Evolutionary conservation across 2,329 filamentous ascomycete species (phyloP).

Genomic region (Penicillium sp.): DNA sequence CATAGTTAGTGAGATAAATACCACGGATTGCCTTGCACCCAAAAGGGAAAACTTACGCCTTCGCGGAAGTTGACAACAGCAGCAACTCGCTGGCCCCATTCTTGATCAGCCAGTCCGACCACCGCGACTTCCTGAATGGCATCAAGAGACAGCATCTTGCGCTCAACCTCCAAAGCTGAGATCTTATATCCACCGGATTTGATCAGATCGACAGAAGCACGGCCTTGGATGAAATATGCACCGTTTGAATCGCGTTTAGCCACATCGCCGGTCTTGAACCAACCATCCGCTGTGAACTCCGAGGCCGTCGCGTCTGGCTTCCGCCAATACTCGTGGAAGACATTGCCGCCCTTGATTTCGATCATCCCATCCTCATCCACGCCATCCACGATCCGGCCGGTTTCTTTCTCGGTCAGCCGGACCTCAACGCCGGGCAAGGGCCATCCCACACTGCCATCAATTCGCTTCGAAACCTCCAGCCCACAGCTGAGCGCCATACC

Average conservation of each 20-base stretch:
- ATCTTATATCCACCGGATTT: constrained; percentile 59
- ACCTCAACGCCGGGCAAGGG: constrained; percentile 50
- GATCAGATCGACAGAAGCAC: constrained; percentile 55
- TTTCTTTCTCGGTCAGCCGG: constrained; percentile 45
- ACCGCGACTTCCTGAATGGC: constrained; percentile 54
- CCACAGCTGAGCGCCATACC: constrained; percentile 50
- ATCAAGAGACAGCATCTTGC: constrained; percentile 51
- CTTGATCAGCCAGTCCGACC: constrained; percentile 54
- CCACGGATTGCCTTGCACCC: background rate
- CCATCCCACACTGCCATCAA: constrained; percentile 52
- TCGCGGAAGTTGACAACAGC: constrained; percentile 48
- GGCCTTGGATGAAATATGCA: constrained; percentile 55
- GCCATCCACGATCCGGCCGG: constrained; percentile 31
- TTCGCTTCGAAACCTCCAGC: constrained; percentile 39
- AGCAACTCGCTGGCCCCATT: constrained; percentile 57
- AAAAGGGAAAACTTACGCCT: constrained; percentile 28
- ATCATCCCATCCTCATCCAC: constrained; percentile 45
- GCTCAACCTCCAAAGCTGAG: constrained; percentile 55
- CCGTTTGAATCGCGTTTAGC: constrained; percentile 36
- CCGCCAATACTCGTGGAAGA: constrained; percentile 47
- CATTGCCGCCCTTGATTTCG: constrained; percentile 43
- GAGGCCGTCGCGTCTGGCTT: constrained; percentile 47
- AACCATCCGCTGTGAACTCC: constrained; percentile 50
- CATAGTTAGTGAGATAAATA: background rate
- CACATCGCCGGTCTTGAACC: constrained; percentile 52